These are phyloP conservation scores for Euphorbia lathyris DNA, from an alignment of 345 rosid genomes.

Conservation along the genomic window DNA sequence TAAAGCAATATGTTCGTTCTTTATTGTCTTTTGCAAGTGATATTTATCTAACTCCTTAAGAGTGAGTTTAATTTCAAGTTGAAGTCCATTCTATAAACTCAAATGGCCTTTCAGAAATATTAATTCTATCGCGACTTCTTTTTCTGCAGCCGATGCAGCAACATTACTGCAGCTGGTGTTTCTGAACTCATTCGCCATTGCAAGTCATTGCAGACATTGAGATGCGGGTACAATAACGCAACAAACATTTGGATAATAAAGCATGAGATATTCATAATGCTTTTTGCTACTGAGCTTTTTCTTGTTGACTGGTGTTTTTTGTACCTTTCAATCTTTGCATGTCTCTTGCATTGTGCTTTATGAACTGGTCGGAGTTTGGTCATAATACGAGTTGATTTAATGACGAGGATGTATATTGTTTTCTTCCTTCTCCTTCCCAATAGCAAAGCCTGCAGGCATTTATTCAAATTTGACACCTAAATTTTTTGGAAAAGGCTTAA, in stretches of 20 bases:
- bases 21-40: neutral
- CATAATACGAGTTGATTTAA: neutral
- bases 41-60: neutral
- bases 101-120: neutral
- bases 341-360: neutral
- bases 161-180: constrained; percentile 57
- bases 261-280: neutral
- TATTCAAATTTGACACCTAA: neutral
- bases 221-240: constrained; percentile 65
- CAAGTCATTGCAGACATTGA: constrained; percentile 61
- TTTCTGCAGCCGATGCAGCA: constrained; percentile 62
- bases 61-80: neutral
- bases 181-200: constrained; percentile 64
- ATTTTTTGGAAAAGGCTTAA: neutral
- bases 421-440: neutral
- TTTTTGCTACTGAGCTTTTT: neutral
- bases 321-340: neutral
- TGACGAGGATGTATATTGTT: neutral
- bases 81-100: neutral
- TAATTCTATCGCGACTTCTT: constrained; percentile 5
- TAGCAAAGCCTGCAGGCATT: neutral
- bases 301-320: neutral
- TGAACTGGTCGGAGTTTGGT: neutral
- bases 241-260: constrained; percentile 2
- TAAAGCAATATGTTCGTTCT: neutral